Percentiles rank a stretch among this genome's conserved stretches.
phyloP scores from a whole-genome alignment of 176 grass and related monocot genomes.

The sorghum (Sorghum bicolor) region Sorghum_bicolor_NCBIv3 NC_012871.2:60784001-60784500 shows the following conservation, averaged over 20 bases:
- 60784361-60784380: background rate
- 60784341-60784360: background rate
- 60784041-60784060: background rate
- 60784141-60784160: background rate
- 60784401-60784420: constrained; percentile 8
- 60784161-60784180: background rate
- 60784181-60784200: background rate
- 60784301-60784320: background rate
- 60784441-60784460: background rate
- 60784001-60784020: constrained; percentile 2
- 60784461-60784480: constrained; percentile 96
- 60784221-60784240: background rate
- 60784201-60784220: background rate
- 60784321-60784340: background rate
- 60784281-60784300: background rate
- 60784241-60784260: background rate
- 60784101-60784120: constrained; percentile 5
- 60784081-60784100: background rate
- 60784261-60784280: background rate
- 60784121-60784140: constrained; percentile 18
- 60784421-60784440: background rate
- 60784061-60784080: background rate
- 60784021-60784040: background rate
- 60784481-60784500: constrained; percentile 96
- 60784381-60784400: background rate